Evolutionary conservation across 2,329 filamentous ascomycete genomes (phyloP), one percentile per base, ranked within the genome.

Genomic region (Thelonectria blattea): DNA sequence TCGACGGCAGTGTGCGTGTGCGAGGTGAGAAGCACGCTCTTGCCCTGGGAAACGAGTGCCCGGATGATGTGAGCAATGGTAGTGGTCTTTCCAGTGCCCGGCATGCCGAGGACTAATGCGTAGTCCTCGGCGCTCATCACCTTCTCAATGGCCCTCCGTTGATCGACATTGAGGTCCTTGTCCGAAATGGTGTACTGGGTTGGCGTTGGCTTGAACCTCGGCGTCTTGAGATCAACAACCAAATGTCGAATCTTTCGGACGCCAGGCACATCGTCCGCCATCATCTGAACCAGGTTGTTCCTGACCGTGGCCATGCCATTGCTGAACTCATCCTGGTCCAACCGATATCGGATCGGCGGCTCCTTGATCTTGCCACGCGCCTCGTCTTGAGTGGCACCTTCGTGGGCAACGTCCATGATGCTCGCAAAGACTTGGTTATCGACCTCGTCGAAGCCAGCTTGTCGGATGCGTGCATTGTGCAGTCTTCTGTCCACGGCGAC

Each of bases 1-100:
- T 99, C 95, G 3, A 99, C 95, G 3, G 95, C 95, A 1, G 93
- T 97, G 73, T 99, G 95, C 0, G 95, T 99, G 74, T 98, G 98
- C 0, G 93, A 97, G 0, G 95, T 96, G 42, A 99, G 80, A 7
- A 99, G 81, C 14, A 99, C 93, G 57, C 91, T 96, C 78, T 98
- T 98, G 11, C 92, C 91, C 74, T 96, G 91, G 0, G 90, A 88
- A 5, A 95, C 90, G 30, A 99, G 82, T 1, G 94, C 92, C 46
- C 92, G 89, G 70, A 99, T 98, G 68, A 99, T 97, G 73, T 98
- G 93, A 5, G 94, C 93, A 71, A 99, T 98, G 0, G 95, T 99
- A 0, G 95, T 99, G 3, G 95, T 99, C 77, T 99, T 99, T 59
- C 95, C 95, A 0, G 95, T 99, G 8, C 95, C 95, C 2, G 95